Evolutionary conservation across 768 basidiomycete species (phyloP), one percentile per base, ranked within the genome.

Genomic region (Mycena venus): DNA sequence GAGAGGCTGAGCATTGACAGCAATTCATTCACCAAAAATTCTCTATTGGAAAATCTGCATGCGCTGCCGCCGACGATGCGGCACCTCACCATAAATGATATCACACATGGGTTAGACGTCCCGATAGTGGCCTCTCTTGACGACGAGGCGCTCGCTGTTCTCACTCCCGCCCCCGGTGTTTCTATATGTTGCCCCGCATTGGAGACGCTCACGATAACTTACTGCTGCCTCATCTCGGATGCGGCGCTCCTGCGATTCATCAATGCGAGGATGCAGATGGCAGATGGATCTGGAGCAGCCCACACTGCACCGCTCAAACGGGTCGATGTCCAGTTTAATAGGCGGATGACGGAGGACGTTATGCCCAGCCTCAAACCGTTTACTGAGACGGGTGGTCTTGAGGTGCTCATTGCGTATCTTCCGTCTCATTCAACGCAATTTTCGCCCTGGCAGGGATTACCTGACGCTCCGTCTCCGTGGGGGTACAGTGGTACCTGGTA

Each of bases 381-480:
- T 19, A 61, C 59, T 9, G n/a, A n/a, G n/a, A 34, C 60, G 5
- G 31, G 0, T 19, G 64, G 47, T 9, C 58, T 69, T 25, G 59
- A 49, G 12, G 34, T 51, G 44, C 19, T n/a, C 7, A 14, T 69
- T 8, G 29, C 44, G 9, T n/a, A n/a, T n/a, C n/a, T n/a, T n/a
- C n/a, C n/a, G n/a, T n/a, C n/a, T n/a, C n/a, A n/a, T n/a, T n/a
- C n/a, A n/a, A n/a, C n/a, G n/a, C n/a, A n/a, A n/a, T n/a, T n/a
- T n/a, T n/a, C n/a, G n/a, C 68, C 68, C 21, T 68, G 67, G 67
- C 40, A n/a, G 11, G 55, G 65, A 31, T 27, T 58, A 27, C 15
- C 42, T n/a, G n/a, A n/a, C n/a, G n/a, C n/a, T n/a, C n/a, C n/a
- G n/a, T n/a, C n/a, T n/a, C n/a, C n/a, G n/a, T n/a, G n/a, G n/a